Conservation (phyloP, 441 rosid genomes). For the Aquilaria agallochum region DNA sequence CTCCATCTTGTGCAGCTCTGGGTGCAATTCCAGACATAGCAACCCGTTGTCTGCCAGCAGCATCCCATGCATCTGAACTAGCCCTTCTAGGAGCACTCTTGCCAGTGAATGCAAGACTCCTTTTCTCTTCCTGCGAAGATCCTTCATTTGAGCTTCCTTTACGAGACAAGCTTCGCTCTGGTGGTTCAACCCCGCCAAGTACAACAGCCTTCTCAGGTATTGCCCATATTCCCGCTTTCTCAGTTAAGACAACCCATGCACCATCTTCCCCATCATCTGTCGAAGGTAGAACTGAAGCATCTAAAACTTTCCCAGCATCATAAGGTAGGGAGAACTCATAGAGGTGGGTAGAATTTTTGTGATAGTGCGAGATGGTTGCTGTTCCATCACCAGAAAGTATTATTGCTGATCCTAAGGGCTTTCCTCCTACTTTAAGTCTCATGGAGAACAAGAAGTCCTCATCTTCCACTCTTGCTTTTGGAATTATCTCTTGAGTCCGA, state of each 20-base stretch:
- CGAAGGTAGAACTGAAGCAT: slow-evolving; percentile 85
- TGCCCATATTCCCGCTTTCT: slow-evolving; percentile 97
- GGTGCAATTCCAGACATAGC: slow-evolving; percentile 50
- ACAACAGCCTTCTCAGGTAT: slow-evolving; percentile 86
- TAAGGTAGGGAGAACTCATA: slow-evolving; percentile 93
- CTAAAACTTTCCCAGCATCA: slow-evolving; percentile 95
- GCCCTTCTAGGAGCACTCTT: slow-evolving; percentile 59
- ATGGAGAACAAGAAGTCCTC: slow-evolving; percentile 85
- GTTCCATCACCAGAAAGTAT: slow-evolving; percentile 96
- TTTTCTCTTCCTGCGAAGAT: slow-evolving; percentile 62
- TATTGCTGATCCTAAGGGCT: slow-evolving; percentile 78
- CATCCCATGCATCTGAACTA: slow-evolving; percentile 58
- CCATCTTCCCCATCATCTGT: slow-evolving; percentile 76
- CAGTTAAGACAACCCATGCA: slow-evolving; percentile 91
- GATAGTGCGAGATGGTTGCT: slow-evolving; percentile 80
- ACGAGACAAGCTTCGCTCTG: slow-evolving; percentile 89
- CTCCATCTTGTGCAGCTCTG: slow-evolving; percentile 79
- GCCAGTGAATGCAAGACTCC: slow-evolving; percentile 38
- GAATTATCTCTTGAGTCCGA: slow-evolving; percentile 91
- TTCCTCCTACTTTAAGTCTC: slow-evolving; percentile 86
- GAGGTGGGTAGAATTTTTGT: slow-evolving; percentile 63
- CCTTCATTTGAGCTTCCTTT: slow-evolving; percentile 87
- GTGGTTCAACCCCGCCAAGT: slow-evolving; percentile 93
- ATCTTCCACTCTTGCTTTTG: slow-evolving; percentile 94
- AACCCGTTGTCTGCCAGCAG: slow-evolving; percentile 56